These are phyloP conservation scores for Coemansia asiatica DNA, from an alignment of 192 early-diverging fungal genomes.

Conservation along the genomic window DNA sequence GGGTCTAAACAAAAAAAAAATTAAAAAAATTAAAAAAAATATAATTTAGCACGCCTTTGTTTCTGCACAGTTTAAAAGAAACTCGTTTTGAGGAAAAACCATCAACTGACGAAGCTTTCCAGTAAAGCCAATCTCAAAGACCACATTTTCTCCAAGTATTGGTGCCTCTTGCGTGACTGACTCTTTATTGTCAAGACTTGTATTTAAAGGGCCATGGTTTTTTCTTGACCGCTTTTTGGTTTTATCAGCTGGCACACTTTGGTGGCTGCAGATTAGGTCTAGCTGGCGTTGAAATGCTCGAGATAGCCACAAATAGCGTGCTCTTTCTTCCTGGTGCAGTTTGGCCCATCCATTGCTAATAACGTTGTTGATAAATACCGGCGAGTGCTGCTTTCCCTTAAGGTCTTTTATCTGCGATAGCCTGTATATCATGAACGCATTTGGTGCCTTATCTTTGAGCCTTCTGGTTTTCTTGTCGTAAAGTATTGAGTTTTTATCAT, in stretches of 20 bases:
- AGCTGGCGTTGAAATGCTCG: conserved; percentile 12
- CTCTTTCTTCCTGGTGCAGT: neutral
- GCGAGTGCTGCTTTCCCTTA: conserved; percentile 14
- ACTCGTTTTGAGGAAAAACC: too few species aligned
- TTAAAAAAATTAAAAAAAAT: too few species aligned
- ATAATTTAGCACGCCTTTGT: too few species aligned
- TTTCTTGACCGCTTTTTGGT: too few species aligned
- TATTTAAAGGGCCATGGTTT: too few species aligned
- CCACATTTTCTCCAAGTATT: too few species aligned
- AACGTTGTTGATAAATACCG: conserved; percentile 12
- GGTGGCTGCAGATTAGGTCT: neutral
- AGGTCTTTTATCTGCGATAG: conserved; percentile 15
- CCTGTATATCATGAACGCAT: conserved; percentile 33
- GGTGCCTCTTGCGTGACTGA: too few species aligned
- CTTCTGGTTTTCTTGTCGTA: conserved; percentile 8
- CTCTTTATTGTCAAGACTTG: too few species aligned
- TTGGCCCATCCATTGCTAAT: conserved; percentile 8
- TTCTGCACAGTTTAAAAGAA: too few species aligned
- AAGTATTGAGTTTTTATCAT: conserved; percentile 4
- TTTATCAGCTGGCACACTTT: neutral
- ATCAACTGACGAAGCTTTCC: too few species aligned
- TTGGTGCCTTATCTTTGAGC: conserved; percentile 18
- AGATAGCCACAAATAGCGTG: conserved; percentile 2
- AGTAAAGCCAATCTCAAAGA: too few species aligned
- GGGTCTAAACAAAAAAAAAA: too few species aligned